phyloP scores from a whole-genome alignment of 768 basidiomycete species.

The Cubamyces sp. region DNA sequence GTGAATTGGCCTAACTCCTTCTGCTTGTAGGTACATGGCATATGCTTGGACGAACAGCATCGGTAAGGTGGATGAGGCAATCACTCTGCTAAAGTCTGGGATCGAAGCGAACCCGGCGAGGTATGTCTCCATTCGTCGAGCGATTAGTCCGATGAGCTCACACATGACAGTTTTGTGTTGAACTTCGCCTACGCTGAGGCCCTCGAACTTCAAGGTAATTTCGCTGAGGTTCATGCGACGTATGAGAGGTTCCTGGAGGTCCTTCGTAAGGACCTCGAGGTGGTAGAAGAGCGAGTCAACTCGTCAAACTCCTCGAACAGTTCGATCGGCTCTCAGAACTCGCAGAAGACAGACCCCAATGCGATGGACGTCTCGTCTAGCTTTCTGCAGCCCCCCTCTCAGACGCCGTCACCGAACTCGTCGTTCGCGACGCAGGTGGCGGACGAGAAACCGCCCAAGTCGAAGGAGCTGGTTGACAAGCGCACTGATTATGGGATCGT shows the following conservation, averaged over 20 bases:
- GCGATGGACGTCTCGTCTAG: constrained; percentile 10
- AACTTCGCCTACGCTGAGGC: constrained; percentile 86
- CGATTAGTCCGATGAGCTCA: neutral
- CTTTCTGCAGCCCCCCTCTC: neutral
- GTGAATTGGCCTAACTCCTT: neutral
- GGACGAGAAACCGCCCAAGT: constrained; percentile 56
- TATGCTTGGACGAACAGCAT: constrained; percentile 78
- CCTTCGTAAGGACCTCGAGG: constrained; percentile 67
- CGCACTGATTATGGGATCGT: constrained; percentile 76
- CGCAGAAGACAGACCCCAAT: constrained; percentile 11
- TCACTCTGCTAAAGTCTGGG: constrained; percentile 79
- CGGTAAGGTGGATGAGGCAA: constrained; percentile 78
- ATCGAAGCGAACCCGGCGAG: constrained; percentile 86
- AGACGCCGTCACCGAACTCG: constrained; percentile 31
- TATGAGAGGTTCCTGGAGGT: constrained; percentile 75
- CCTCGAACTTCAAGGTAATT: constrained; percentile 65
- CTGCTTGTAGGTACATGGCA: constrained; percentile 80
- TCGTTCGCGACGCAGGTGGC: constrained; percentile 55
- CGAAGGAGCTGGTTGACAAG: constrained; percentile 60
- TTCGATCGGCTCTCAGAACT: constrained; percentile 20
- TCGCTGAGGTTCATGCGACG: constrained; percentile 66
- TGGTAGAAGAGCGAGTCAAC: constrained; percentile 51
- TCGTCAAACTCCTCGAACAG: constrained; percentile 42
- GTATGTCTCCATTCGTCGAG: constrained; percentile 39
- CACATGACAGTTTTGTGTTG: constrained; percentile 73